phyloP scores from a whole-genome alignment of 2,329 filamentous ascomycete genomes.

The Pseudocercospora crystallina region DNA sequence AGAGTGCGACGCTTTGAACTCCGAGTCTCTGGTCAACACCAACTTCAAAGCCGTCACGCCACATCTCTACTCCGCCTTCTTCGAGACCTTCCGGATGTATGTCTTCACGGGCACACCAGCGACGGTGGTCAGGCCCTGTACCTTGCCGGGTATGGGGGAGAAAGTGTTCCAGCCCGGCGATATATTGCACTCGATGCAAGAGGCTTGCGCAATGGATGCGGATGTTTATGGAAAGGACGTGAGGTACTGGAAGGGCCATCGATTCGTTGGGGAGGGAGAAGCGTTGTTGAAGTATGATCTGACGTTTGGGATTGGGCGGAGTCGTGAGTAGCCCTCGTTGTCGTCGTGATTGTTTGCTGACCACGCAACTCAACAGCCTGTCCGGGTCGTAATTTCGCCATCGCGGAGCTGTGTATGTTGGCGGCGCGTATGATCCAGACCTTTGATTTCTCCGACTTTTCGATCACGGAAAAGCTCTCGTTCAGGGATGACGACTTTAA shows the following conservation, averaged over 20 bases:
- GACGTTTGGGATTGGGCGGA: slow-evolving; percentile 10
- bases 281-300: slow-evolving; percentile 8
- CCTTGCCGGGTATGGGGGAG: slow-evolving; percentile 8
- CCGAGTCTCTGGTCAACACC: background rate
- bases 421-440: slow-evolving; percentile 7
- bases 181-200: slow-evolving; percentile 4
- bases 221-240: slow-evolving; percentile 8
- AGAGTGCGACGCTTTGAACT: slow-evolving; percentile 7
- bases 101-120: slow-evolving; percentile 13
- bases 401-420: slow-evolving; percentile 10
- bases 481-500: slow-evolving; percentile 7
- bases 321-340: slow-evolving; percentile 1
- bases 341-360: background rate
- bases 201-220: slow-evolving; percentile 10
- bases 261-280: slow-evolving; percentile 9
- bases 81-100: slow-evolving; percentile 11
- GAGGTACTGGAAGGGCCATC: slow-evolving; percentile 11
- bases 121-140: slow-evolving; percentile 8
- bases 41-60: slow-evolving; percentile 11
- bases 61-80: slow-evolving; percentile 11
- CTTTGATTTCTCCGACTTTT: slow-evolving; percentile 4
- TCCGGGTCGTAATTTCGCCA: slow-evolving; percentile 12
- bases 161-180: slow-evolving; percentile 10
- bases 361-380: background rate
- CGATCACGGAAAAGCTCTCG: background rate